Evolutionary conservation across 495 filamentous ascomycete species (phyloP), one percentile per base, ranked within the genome.

Genomic region (Penicillium longicatenatum): DNA sequence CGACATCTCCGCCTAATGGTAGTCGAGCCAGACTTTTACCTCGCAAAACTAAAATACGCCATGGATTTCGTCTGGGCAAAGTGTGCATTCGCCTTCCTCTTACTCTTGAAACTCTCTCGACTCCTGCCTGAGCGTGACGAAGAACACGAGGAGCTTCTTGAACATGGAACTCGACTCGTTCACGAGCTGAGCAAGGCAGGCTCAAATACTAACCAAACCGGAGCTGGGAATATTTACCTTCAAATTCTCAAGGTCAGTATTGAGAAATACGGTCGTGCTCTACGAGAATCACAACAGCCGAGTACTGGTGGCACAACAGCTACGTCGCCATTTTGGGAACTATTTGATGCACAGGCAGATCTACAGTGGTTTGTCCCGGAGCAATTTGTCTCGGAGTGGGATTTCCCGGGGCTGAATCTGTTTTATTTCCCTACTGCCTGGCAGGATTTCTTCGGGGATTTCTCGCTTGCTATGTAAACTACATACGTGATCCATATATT

Each of bases 1-100:
- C 65, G 77, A 59, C 80, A 83, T 52, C 74, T 83, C n/a, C 66
- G 71, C 7, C 71, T 77, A 22, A 75, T 80, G 58, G 69, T 70
- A 33, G 53, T 64, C 26, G 69, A 75, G 14, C 70, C 72, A 22
- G 65, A 72, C 50, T 66, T 73, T 31, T 83, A 83, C 56, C 70
- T 82, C 14, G 73, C 74, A 9, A 78, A 75, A 22, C 71, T 83
- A 17, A 75, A 74, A 56, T 82, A 79, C 52, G 75, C 78, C 0
- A 81, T 81, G 79, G 80, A 83, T 52, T 83, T 81, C 48, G 79
- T 83, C 22, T 81, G 79, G 78, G 80, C 80, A 1, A 83, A 83
- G 62, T 79, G 78, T 48, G 79, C 79, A 1, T 83, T 82, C 59
- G 79, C 76, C 20, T 79, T 81, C 48, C 65, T 83, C 0, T 66